Conservation (phyloP, 2,329 filamentous ascomycete species). For the Hysterium pulicare region DNA sequence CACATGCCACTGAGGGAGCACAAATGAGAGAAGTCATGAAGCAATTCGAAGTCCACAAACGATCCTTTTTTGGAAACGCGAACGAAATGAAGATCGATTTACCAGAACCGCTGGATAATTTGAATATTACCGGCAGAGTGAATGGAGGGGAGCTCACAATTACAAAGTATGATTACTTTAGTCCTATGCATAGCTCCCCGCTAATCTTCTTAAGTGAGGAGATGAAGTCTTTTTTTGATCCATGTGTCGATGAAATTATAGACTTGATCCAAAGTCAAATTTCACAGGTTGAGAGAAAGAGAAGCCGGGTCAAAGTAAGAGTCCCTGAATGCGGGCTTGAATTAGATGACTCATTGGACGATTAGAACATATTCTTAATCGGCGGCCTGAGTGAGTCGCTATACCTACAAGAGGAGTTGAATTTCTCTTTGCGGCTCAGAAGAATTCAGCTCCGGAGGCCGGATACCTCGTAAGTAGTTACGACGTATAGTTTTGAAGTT, state of each 20-base stretch:
- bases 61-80: constrained; percentile 10
- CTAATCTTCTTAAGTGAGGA: constrained; percentile 9
- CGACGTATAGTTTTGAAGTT: background rate
- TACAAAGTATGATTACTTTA: constrained; percentile 7
- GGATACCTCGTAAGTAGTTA: constrained; percentile 9
- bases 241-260: constrained; percentile 16
- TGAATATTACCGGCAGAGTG: constrained; percentile 14
- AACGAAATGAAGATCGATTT: constrained; percentile 17
- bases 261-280: constrained; percentile 20
- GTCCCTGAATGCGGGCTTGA: background rate
- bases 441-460: constrained; percentile 14
- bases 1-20: constrained; percentile 16
- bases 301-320: constrained; percentile 13
- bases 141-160: constrained; percentile 17
- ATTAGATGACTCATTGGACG: background rate
- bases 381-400: constrained; percentile 17
- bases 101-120: constrained; percentile 12
- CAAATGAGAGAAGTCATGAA: constrained; percentile 20
- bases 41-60: constrained; percentile 17
- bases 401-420: constrained; percentile 13
- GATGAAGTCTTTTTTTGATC: constrained; percentile 23
- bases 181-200: background rate
- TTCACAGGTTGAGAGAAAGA: constrained; percentile 11
- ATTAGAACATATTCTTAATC: constrained; percentile 18
- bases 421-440: constrained; percentile 9